A percentile compares a stretch with the other conserved stretches of the same genome.
Evolutionary conservation across 2,329 filamentous ascomycete species (phyloP).

Genomic region (Sphaerulina musiva): DNA sequence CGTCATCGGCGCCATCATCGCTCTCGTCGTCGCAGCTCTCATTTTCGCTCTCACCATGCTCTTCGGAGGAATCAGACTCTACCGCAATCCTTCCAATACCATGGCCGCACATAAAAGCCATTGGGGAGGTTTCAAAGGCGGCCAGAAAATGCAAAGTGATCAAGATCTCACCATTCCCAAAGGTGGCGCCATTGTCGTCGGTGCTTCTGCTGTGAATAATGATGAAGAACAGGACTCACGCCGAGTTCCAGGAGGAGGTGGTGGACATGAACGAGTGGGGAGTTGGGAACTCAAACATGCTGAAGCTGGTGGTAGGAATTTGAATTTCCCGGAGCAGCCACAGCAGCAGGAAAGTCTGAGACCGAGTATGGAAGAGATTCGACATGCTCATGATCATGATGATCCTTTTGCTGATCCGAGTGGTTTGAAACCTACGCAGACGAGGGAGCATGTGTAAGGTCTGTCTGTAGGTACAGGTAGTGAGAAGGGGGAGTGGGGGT

Average conservation of each 20-base stretch:
- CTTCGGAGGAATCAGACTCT: conserved; percentile 43
- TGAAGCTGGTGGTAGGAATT: conserved; percentile 26
- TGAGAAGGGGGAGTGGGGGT: too few species aligned
- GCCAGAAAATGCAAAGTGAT: conserved; percentile 49
- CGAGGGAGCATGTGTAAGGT: conserved; percentile 44
- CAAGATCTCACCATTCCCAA: conserved; percentile 46
- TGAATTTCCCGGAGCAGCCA: not conserved
- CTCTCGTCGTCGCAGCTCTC: conserved; percentile 42
- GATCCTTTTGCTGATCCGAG: conserved; percentile 34
- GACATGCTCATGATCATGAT: not conserved
- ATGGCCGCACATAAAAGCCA: conserved; percentile 17
- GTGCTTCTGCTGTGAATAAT: conserved; percentile 28
- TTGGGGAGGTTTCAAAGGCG: conserved; percentile 52
- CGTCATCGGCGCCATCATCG: conserved; percentile 51
- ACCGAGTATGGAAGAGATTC: conserved; percentile 40
- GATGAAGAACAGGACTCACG: conserved; percentile 7
- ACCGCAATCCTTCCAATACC: conserved; percentile 28
- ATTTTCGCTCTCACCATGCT: conserved; percentile 40
- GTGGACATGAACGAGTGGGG: conserved; percentile 48
- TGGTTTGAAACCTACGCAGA: conserved; percentile 39
- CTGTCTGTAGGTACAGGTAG: too few species aligned
- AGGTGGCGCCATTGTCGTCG: conserved; percentile 36
- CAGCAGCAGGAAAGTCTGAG: conserved; percentile 24
- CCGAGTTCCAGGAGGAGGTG: conserved; percentile 15
- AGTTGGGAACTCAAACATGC: conserved; percentile 51